Evolutionary conservation across 2,329 filamentous ascomycete genomes (phyloP), one percentile per base, ranked within the genome.

Genomic region (Alternaria longipes): DNA sequence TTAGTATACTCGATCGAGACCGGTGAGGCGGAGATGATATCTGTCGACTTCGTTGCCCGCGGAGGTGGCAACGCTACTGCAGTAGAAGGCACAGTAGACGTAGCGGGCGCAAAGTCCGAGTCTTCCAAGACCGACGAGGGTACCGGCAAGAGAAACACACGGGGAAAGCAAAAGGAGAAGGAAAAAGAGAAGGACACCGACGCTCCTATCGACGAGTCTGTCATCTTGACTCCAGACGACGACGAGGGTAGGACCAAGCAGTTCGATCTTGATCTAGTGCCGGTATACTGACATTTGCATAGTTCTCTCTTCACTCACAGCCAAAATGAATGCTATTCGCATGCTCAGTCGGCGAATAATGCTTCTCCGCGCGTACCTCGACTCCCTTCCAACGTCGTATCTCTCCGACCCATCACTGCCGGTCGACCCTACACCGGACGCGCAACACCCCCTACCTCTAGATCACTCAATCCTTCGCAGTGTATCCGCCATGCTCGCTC

Each of bases 11-110:
- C 90, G 0, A 89, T 98, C 2, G 95, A 98, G 81, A 97, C 94
- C 0, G 93, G 92, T 9, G 94, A 98, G 78, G 94, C 94, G 1
- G 95, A 99, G 79, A 97, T 97, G 93, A 98, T 99, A 67, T 91
- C 92, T 69, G 92, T 99, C 73, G 93, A 97, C 79, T 97, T 94
- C 67, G 91, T 99, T 20, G 94, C 94, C 0, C 89, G 90, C 54
- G 92, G 91, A 40, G 91, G 91, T 47, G 92, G 91, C 49, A 94
- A 92, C 72, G 94, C 93, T 24, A 89, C 91, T 11, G 88, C 88
- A 32, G 76, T 76, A 1, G 74, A 70, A 71, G 80, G 74, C 69
- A 76, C 60, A 71, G 74, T 60, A 5, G 67, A 70, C 6, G 47
- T 67, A 16, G 55, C 62, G 51, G 56, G 56, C 22, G 30, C 65